Percentiles rank a stretch among this genome's conserved stretches.
Evolutionary conservation across 805 yeast species (phyloP).

Genomic region (Spathaspora gorwiae): DNA sequence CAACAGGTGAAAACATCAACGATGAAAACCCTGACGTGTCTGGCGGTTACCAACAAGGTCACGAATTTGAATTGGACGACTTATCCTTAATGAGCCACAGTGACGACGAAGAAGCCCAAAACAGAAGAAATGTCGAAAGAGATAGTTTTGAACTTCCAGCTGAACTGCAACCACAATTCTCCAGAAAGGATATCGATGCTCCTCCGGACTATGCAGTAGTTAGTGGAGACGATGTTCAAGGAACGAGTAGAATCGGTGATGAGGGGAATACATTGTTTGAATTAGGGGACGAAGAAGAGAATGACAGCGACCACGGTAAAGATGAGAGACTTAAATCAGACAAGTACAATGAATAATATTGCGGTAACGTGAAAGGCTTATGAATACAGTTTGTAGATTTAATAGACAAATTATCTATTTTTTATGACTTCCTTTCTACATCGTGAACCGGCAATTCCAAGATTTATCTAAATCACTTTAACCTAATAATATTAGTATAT

Average conservation of each 20-base stretch:
- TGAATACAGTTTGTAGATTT: too few species aligned
- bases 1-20: slow-evolving; percentile 54
- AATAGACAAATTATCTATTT: too few species aligned
- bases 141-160: slow-evolving; percentile 38
- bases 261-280: slow-evolving; percentile 35
- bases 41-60: slow-evolving; percentile 31
- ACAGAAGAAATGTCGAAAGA: slow-evolving; percentile 10
- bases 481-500: too few species aligned
- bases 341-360: slow-evolving; percentile 1
- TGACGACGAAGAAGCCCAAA: slow-evolving; percentile 25
- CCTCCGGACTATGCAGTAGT: slow-evolving; percentile 31
- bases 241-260: neutral
- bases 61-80: slow-evolving; percentile 58
- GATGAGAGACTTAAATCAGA: slow-evolving; percentile 17
- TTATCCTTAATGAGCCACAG: slow-evolving; percentile 49
- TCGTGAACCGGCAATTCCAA: too few species aligned
- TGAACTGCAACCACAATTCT: slow-evolving; percentile 7
- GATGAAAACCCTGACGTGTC: slow-evolving; percentile 33
- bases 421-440: too few species aligned
- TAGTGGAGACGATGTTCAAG: slow-evolving; percentile 1
- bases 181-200: slow-evolving; percentile 10
- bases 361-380: too few species aligned
- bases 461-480: too few species aligned
- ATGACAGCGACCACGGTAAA: slow-evolving; percentile 25
- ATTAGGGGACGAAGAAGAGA: slow-evolving; percentile 33